Evolutionary conservation across 2,329 filamentous ascomycete species (phyloP).

Genomic region (Cladosporium sp.): DNA sequence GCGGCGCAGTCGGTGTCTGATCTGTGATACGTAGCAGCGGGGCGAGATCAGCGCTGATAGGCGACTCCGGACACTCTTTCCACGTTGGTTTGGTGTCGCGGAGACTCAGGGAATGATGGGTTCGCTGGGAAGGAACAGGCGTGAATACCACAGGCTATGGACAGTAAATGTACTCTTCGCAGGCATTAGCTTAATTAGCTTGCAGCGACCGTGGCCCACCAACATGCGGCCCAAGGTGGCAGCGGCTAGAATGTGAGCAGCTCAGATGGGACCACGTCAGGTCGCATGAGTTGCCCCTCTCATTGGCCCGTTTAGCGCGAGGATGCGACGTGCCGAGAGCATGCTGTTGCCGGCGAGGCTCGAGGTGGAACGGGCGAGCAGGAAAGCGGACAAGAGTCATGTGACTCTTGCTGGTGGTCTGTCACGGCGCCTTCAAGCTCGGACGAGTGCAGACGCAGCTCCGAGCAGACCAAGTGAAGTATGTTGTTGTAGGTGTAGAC

Average conservation of each 20-base stretch:
- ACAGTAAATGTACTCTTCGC: neutral
- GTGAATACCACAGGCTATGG: neutral
- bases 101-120: neutral
- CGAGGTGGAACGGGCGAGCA: neutral
- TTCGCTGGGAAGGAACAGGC: neutral
- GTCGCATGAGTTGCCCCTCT: neutral
- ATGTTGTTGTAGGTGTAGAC: neutral
- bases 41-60: neutral
- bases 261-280: neutral
- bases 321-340: neutral
- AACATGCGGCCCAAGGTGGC: conserved; percentile 4
- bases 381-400: neutral
- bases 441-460: no score
- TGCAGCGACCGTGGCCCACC: neutral
- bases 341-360: neutral
- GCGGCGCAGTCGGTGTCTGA: conserved; percentile 2
- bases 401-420: neutral
- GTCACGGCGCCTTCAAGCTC: no score
- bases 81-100: neutral
- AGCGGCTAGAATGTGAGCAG: neutral
- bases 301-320: neutral
- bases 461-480: neutral
- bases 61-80: neutral
- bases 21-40: neutral
- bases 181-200: neutral